These are phyloP conservation scores for Solanum chacoense DNA, from an alignment of 305 asterid genomes.

Conservation along the genomic window DNA sequence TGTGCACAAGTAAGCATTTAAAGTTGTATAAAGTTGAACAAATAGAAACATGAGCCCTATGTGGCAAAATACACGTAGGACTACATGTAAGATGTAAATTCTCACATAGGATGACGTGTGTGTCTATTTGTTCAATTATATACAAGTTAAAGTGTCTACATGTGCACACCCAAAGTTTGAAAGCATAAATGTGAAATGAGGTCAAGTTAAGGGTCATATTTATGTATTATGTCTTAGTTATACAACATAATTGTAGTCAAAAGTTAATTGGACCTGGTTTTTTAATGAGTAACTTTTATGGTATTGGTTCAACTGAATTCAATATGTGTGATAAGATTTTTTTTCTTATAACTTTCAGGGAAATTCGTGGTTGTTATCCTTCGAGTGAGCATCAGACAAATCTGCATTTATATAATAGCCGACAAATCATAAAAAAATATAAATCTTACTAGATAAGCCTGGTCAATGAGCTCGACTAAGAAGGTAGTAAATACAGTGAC, in stretches of 20 bases:
- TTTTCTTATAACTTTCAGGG: neutral
- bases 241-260: neutral
- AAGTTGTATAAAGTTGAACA: too few species aligned
- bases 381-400: accelerated
- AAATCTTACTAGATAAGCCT: neutral
- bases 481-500: neutral
- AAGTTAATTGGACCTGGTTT: neutral
- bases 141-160: too few species aligned
- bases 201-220: too few species aligned
- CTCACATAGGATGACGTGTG: too few species aligned
- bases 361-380: accelerated
- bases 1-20: too few species aligned
- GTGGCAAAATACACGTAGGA: too few species aligned
- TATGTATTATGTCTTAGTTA: neutral
- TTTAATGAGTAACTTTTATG: neutral
- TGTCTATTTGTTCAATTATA: too few species aligned
- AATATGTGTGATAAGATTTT: neutral
- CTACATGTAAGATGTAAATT: too few species aligned
- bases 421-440: neutral
- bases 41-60: too few species aligned
- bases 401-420: neutral
- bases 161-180: too few species aligned
- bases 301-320: accelerated
- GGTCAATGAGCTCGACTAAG: neutral
- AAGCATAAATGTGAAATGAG: too few species aligned